Base-by-base conservation (phyloP, 371 early-diverging fungal species). In the Nematocida sp. region DNA sequence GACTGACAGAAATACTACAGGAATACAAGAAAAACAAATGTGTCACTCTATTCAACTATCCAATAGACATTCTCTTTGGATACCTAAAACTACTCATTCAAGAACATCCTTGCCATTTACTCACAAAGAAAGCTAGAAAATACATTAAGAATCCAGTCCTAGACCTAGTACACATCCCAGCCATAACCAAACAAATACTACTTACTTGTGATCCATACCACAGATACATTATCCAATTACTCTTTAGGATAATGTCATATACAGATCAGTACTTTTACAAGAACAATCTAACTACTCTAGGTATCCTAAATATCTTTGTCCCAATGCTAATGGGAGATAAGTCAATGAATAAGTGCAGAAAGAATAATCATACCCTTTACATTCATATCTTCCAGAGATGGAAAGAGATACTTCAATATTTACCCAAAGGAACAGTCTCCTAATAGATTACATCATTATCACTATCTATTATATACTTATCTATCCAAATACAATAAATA, bases 391-490 rank as follows among this genome's bases (percentile, higher is more conserved):
- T 60, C 9, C 15, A 40, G 1, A 17, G 34, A 32, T 70, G 74
- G 74, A 58, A 21, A 17, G 41, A 46, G 9, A 48, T 70, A 17
- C 13, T 70, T 11, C 34, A 41, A 29, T 70, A 70, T 40, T 27
- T 70, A 15, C 74, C 74, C 7, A 70, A 60, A 60, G 74, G 58
- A 11, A 53, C 29, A 48, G 9, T 11, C 55, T 21, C 17, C 53
- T 38, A 63, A n/a, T 34, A 58, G 13, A 35, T 43, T 21, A 7
- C 11, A 40, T 21, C 31, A 46, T 46, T 61, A 5, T 41, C 25
- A 27, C 9, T 27, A 4, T 27, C 15, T 32, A 51, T 52, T 53
- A 35, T 9, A 4, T 15, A n/a, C 23, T 13, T 57, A n/a, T 38
- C 41, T 5, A 57, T 40, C 31, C 41, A 57, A 40, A 40, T 57